Evolutionary conservation across 805 yeast species (phyloP), one percentile per base, ranked within the genome.

Genomic region (Komagataella pastoris): DNA sequence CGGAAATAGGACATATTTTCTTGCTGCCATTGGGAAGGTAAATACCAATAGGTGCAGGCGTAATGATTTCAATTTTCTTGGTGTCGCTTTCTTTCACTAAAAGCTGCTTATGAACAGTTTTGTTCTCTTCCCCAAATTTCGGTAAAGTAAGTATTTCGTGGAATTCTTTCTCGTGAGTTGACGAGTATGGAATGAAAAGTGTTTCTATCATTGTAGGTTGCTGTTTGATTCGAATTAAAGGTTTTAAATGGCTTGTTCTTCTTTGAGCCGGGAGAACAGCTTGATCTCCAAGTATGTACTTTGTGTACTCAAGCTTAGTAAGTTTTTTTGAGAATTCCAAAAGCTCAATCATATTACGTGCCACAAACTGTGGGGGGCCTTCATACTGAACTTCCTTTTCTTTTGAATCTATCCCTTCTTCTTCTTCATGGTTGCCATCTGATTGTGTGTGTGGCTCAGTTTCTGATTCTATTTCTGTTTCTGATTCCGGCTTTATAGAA

Each of bases 1-100:
- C 96, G 2, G 88, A 81, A 47, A 90, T 80, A 23, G 83, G 70
- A 73, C 96, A 85, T 59, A 74, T 66, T 65, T 80, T 76, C 64
- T 79, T 81, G 50, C 74, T 73, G 24, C 86, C 88, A 63, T 74
- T 86, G 46, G 88, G 84, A 53, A 84, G 68, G 55, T 81, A 77
- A 30, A 84, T 80, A 17, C 91, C 91, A 3, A 81, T 71, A 2
- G 91, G 93, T 1, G 91, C 85, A 51, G 79, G 81, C 0, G 91
- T 85, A 21, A 71, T 74, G 50, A 85, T 72, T 12, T 69, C 74
- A 18, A 77, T 60, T 54, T 77, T 75, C 43, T 75, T 69, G 47
- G 67, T 70, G 48, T 73, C 74, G 48, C 75, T 75, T 17, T 65
- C 70, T 49, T 74, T 76, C 5, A 70, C 65, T 30, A 71, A 71